Percentiles rank a stretch among this genome's conserved stretches.
These are phyloP conservation scores for Hericium rajendrae DNA, from an alignment of 768 basidiomycete species.

Conservation along the genomic window DNA sequence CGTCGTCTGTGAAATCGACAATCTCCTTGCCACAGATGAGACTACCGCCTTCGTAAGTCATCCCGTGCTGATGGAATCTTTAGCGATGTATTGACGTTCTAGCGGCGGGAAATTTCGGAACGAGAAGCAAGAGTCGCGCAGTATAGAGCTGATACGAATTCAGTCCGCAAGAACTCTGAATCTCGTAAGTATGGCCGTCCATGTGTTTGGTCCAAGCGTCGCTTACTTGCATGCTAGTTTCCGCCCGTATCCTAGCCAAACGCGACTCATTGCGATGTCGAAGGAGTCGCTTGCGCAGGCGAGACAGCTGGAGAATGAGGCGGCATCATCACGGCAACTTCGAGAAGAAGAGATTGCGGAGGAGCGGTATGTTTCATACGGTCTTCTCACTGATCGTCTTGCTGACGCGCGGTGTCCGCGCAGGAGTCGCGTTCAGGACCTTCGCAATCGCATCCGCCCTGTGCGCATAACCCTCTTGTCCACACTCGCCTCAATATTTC, in stretches of 20 bases:
- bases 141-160: slow-evolving; percentile 8
- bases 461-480: slow-evolving; percentile 59
- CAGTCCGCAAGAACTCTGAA: slow-evolving; percentile 24
- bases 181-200: slow-evolving; percentile 26
- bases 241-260: too few species aligned
- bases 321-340: not conserved
- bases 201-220: too few species aligned
- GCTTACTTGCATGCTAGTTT: too few species aligned
- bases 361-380: slow-evolving; percentile 18
- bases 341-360: slow-evolving; percentile 24
- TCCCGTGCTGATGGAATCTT: not conserved
- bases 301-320: not conserved
- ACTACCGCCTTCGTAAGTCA: slow-evolving; percentile 6
- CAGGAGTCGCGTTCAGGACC: slow-evolving; percentile 38
- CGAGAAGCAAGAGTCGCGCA: slow-evolving; percentile 48
- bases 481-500: slow-evolving; percentile 69
- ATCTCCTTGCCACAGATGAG: slow-evolving; percentile 25
- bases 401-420: not conserved
- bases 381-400: not conserved
- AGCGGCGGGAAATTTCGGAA: slow-evolving; percentile 66
- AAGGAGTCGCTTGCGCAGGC: not conserved
- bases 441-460: slow-evolving; percentile 40
- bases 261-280: not conserved
- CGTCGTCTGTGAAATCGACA: slow-evolving; percentile 38
- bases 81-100: slow-evolving; percentile 7